phyloP scores from a whole-genome alignment of 495 filamentous ascomycete genomes.

The Aspergillus campestris region DNA sequence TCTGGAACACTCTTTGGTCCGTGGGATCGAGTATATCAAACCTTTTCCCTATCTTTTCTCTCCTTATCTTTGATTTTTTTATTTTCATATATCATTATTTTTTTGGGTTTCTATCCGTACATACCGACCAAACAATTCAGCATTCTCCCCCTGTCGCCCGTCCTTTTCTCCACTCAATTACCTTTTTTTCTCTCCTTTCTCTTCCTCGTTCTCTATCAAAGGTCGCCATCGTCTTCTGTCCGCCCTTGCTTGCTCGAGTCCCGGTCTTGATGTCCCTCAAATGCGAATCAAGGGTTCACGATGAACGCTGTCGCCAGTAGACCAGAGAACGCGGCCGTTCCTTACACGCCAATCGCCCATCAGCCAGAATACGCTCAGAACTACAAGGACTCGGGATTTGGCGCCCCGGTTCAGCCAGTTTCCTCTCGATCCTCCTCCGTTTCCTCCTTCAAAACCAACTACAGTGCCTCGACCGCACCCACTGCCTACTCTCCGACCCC shows the following conservation, averaged over 20 bases:
- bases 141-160: background rate
- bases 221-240: slow-evolving; percentile 1
- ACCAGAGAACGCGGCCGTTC: slow-evolving; percentile 28
- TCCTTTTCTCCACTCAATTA: slow-evolving; percentile 2
- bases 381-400: slow-evolving; percentile 20
- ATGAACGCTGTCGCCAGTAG: slow-evolving; percentile 41
- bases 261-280: slow-evolving; percentile 6
- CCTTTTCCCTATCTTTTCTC: slow-evolving; percentile 1
- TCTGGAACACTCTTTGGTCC: too few species aligned
- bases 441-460: slow-evolving; percentile 36
- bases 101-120: background rate
- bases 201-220: slow-evolving; percentile 2
- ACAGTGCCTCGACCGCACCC: slow-evolving; percentile 30
- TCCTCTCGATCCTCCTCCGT: slow-evolving; percentile 32
- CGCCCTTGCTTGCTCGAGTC: background rate
- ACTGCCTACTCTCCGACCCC: slow-evolving; percentile 33
- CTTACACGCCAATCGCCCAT: slow-evolving; percentile 20
- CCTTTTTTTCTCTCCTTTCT: slow-evolving; percentile 2
- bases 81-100: background rate
- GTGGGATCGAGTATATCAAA: too few species aligned
- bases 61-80: background rate
- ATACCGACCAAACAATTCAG: background rate
- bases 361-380: slow-evolving; percentile 9
- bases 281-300: slow-evolving; percentile 7
- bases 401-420: slow-evolving; percentile 23